A percentile compares a stretch with the other conserved stretches of the same genome.
Evolutionary conservation across 768 basidiomycete genomes (phyloP).

Genomic region (Paxillus ammoniavirescens): DNA sequence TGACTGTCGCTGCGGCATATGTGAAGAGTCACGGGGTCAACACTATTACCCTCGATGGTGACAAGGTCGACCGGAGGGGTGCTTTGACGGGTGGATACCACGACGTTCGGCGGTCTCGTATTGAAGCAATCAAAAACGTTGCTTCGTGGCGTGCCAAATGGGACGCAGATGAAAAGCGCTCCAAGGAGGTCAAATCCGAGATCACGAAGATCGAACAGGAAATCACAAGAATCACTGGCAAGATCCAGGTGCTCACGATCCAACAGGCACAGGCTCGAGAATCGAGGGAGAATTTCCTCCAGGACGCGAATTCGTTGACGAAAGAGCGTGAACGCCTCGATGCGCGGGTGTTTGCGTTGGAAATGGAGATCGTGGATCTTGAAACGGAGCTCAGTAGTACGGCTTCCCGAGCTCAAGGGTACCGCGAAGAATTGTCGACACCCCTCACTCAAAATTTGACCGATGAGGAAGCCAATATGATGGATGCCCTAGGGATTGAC

Average conservation of each 20-base stretch:
- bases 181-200: conserved; percentile 70
- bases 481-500: conserved; percentile 70
- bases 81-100: conserved; percentile 95
- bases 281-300: conserved; percentile 61
- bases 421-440: conserved; percentile 65
- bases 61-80: conserved; percentile 96
- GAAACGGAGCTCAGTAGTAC: conserved; percentile 68
- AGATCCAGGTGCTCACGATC: conserved; percentile 65
- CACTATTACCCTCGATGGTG: conserved; percentile 96
- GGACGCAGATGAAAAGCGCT: conserved; percentile 59
- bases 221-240: conserved; percentile 72
- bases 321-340: conserved; percentile 71
- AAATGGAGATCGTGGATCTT: conserved; percentile 67
- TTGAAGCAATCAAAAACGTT: conserved; percentile 81
- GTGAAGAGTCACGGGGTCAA: conserved; percentile 94
- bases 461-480: conserved; percentile 62
- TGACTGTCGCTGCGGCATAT: conserved; percentile 90
- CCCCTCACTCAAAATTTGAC: conserved; percentile 77
- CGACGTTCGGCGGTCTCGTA: conserved; percentile 84
- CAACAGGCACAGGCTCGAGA: conserved; percentile 72
- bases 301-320: conserved; percentile 56
- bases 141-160: conserved; percentile 72
- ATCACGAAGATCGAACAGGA: conserved; percentile 80
- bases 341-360: conserved; percentile 59
- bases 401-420: conserved; percentile 60